A percentile compares a stretch with the other conserved stretches of the same genome.
These are phyloP conservation scores for Stevia rebaudiana DNA, from an alignment of 140 eudicot species.

Conservation along the genomic window DNA sequence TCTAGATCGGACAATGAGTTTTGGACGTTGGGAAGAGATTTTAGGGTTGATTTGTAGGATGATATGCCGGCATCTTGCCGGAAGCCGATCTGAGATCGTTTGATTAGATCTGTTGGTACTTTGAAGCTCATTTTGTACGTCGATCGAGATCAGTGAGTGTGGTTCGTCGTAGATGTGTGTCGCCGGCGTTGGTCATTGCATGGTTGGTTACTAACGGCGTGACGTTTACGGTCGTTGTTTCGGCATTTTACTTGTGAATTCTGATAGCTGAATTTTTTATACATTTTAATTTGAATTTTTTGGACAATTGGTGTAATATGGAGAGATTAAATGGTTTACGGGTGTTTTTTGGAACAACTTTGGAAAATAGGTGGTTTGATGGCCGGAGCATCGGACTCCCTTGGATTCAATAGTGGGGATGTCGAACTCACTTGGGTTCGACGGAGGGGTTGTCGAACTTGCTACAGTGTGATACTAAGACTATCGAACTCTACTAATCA, in stretches of 20 bases:
- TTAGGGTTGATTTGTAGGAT: conserved; percentile 36
- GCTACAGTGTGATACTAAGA: too few species aligned
- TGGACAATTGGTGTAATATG: too few species aligned
- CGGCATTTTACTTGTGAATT: background rate
- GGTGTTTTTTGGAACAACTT: too few species aligned
- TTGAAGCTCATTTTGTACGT: conserved; percentile 28
- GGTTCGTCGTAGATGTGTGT: conserved; percentile 1
- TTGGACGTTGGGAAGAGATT: conserved; percentile 38
- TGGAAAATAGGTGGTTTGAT: too few species aligned
- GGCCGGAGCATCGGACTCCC: too few species aligned
- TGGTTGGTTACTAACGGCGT: background rate
- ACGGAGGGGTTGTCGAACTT: too few species aligned
- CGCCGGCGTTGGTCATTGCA: conserved; percentile 6
- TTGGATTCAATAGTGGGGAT: too few species aligned
- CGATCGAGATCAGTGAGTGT: background rate
- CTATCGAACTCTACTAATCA: too few species aligned
- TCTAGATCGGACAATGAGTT: conserved; percentile 38
- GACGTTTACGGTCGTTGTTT: background rate
- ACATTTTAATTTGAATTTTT: too few species aligned
- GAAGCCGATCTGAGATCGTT: conserved; percentile 38
- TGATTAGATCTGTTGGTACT: conserved; percentile 50
- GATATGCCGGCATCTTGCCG: conserved; percentile 57
- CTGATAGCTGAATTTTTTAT: too few species aligned
- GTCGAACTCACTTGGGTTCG: too few species aligned
- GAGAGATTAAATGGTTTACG: too few species aligned